Percentiles rank a stretch among this genome's conserved stretches.
phyloP scores from a whole-genome alignment of 768 basidiomycete genomes.

The Mycena albidolilacea region DNA sequence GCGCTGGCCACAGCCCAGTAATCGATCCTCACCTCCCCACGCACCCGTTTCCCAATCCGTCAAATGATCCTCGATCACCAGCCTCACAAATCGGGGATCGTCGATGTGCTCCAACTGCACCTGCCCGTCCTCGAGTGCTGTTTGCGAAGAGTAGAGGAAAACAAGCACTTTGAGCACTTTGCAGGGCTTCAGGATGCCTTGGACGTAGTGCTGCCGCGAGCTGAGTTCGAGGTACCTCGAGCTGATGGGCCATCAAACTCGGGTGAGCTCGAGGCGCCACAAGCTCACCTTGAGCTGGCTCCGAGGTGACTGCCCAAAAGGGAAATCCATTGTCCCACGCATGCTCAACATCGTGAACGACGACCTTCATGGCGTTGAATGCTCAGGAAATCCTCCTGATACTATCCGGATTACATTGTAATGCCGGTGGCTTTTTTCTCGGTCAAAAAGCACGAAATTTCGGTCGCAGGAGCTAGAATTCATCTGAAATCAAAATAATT shows the following conservation, averaged over 20 bases:
- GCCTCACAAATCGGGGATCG: slow-evolving; percentile 3
- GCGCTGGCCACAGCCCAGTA: neutral
- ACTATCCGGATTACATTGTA: no score
- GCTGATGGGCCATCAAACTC: slow-evolving; percentile 21
- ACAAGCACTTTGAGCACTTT: neutral
- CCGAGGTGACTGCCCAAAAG: no score
- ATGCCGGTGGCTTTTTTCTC: no score
- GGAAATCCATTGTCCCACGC: no score
- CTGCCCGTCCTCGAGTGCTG: neutral
- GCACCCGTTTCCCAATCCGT: neutral
- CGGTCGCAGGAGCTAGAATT: no score
- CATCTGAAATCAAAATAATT: no score
- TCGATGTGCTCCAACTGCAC: no score
- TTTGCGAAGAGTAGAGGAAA: neutral
- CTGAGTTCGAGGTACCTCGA: slow-evolving; percentile 8
- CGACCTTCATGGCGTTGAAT: no score
- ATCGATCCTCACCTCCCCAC: slow-evolving; percentile 6
- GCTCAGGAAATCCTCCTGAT: no score
- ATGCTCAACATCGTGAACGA: no score
- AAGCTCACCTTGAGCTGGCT: slow-evolving; percentile 6
- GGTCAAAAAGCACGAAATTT: no score
- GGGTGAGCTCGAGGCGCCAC: slow-evolving; percentile 15
- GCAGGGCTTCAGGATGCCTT: neutral
- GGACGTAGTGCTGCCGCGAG: slow-evolving; percentile 17
- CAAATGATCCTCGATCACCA: neutral